Conservation (phyloP, 495 filamentous ascomycete species). For the Penicillium ucsense region DNA sequence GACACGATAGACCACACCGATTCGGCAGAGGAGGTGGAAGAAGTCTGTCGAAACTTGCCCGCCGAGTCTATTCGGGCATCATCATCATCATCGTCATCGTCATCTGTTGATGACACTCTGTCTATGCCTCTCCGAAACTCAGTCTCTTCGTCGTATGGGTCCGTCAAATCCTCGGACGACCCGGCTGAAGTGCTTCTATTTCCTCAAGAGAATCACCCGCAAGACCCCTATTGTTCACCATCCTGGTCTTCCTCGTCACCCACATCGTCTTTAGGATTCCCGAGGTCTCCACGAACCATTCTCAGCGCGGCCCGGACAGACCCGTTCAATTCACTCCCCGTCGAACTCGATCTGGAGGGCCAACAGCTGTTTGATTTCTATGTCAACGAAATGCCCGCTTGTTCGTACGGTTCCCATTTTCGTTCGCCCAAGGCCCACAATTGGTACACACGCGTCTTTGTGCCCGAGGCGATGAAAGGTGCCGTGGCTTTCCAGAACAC, state of each 20-base stretch:
- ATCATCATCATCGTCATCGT: not conserved
- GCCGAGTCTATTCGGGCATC: not conserved
- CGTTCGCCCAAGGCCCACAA: conserved; percentile 28
- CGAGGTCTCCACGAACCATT: conserved; percentile 22
- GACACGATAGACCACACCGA: not conserved
- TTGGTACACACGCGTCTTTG: conserved; percentile 29
- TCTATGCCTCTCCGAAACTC: conserved; percentile 2
- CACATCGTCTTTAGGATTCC: conserved; percentile 9
- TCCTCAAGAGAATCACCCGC: conserved; percentile 4
- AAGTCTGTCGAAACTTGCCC: not conserved
- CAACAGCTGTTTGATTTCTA: conserved; percentile 31
- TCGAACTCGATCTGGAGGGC: conserved; percentile 21
- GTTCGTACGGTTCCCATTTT: conserved; percentile 28
- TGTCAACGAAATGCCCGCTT: conserved; percentile 30
- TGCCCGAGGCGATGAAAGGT: conserved; percentile 31
- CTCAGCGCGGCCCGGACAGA: conserved; percentile 30
- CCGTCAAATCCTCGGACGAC: too few species aligned
- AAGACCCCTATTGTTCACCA: conserved; percentile 6
- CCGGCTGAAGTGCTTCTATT: not conserved
- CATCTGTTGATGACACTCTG: not conserved
- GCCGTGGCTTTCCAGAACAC: conserved; percentile 30
- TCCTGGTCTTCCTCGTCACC: conserved; percentile 7
- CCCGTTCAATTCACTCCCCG: conserved; percentile 27
- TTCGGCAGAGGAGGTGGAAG: not conserved
- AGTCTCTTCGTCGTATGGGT: too few species aligned